phyloP scores from a whole-genome alignment of 768 basidiomycete species.

The Chalciporus chontae region DNA sequence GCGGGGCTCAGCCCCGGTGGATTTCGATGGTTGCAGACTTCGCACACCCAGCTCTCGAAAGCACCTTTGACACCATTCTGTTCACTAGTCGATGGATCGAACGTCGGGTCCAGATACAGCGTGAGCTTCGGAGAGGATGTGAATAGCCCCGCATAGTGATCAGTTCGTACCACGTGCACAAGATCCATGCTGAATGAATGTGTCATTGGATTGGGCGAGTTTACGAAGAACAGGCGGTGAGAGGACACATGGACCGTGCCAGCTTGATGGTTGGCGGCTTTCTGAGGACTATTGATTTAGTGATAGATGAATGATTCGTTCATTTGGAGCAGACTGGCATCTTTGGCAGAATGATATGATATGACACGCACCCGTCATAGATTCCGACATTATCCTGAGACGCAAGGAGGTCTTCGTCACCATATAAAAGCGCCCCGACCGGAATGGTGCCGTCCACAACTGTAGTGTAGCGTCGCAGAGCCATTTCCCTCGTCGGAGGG shows the following conservation, averaged over 20 bases:
- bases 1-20: conserved; percentile 70
- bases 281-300: conserved; percentile 62
- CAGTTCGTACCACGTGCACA: conserved; percentile 64
- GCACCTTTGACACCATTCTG: conserved; percentile 31
- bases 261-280: conserved; percentile 73
- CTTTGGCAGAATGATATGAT: not conserved
- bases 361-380: conserved; percentile 76
- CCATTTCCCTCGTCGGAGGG: conserved; percentile 36
- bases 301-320: conserved; percentile 21
- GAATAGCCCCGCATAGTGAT: conserved; percentile 88
- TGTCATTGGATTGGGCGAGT: conserved; percentile 42
- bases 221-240: conserved; percentile 83
- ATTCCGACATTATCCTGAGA: conserved; percentile 82
- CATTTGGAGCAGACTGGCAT: conserved; percentile 7
- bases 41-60: conserved; percentile 74
- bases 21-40: conserved; percentile 85
- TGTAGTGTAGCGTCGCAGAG: conserved; percentile 51
- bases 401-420: conserved; percentile 72
- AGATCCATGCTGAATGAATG: conserved; percentile 72
- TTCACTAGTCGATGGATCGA: conserved; percentile 21
- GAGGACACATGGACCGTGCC: conserved; percentile 73
- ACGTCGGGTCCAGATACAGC: conserved; percentile 50
- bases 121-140: conserved; percentile 89
- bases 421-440: conserved; percentile 68
- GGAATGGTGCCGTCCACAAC: conserved; percentile 76